Conservation (phyloP, 2,329 filamentous ascomycete species). For the Arthrobotrys pseudoclavata region DNA sequence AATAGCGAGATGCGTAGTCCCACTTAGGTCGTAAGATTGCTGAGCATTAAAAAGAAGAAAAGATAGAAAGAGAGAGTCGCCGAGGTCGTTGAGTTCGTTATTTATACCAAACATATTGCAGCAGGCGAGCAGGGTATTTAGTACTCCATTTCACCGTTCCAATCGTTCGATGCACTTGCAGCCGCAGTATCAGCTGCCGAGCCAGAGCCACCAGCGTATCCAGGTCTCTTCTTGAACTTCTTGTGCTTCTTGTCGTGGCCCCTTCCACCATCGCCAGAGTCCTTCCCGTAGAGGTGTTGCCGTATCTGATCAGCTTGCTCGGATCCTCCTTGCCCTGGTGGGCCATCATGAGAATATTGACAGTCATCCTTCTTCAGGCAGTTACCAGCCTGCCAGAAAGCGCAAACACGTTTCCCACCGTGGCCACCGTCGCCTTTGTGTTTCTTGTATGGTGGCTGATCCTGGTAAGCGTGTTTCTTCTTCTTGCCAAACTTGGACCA, state of each 20-base stretch:
- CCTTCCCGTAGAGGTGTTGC: conserved; percentile 56
- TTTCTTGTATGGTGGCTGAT: conserved; percentile 55
- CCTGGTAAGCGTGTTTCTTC: conserved; percentile 52
- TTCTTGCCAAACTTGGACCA: conserved; percentile 59
- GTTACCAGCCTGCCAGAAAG: conserved; percentile 58
- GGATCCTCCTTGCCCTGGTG: conserved; percentile 51
- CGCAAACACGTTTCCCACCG: conserved; percentile 47
- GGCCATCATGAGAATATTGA: conserved; percentile 58
- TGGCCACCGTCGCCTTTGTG: conserved; percentile 38
- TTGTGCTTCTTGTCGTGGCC: conserved; percentile 57
- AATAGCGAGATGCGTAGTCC: not conserved
- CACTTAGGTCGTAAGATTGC: conserved; percentile 12
- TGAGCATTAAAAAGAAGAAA: not conserved
- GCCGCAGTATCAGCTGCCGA: conserved; percentile 59
- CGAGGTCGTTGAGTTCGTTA: conserved; percentile 25
- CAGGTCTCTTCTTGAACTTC: conserved; percentile 52
- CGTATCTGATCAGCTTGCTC: conserved; percentile 58
- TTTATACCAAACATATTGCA: conserved; percentile 11
- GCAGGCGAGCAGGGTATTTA: not conserved
- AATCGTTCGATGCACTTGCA: conserved; percentile 57
- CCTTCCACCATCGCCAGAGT: conserved; percentile 23
- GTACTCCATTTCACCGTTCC: conserved; percentile 60
- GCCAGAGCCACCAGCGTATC: conserved; percentile 45
- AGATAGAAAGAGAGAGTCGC: conserved; percentile 5
- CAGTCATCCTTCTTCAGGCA: conserved; percentile 57